Evolutionary conservation across 768 basidiomycete genomes (phyloP).

Genomic region (Mycena leptocephala): DNA sequence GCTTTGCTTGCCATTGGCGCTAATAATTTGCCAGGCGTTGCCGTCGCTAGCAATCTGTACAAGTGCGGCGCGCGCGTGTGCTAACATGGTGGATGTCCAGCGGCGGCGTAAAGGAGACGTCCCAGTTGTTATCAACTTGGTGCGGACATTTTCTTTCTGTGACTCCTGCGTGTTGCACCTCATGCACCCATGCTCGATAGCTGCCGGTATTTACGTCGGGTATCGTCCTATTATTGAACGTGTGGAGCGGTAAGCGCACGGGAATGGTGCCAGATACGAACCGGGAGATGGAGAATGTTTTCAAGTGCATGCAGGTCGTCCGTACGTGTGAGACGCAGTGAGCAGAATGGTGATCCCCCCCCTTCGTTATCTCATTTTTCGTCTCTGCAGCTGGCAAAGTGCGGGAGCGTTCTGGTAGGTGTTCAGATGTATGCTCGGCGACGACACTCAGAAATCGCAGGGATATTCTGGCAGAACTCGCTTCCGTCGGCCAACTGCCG

Average conservation of each 20-base stretch:
- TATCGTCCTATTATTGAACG: constrained; percentile 7
- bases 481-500: no score
- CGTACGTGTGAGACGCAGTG: constrained; percentile 16
- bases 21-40: no score
- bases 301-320: constrained; percentile 22
- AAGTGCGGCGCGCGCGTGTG: no score
- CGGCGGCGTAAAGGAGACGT: not conserved
- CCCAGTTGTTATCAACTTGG: not conserved
- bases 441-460: not conserved
- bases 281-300: constrained; percentile 22
- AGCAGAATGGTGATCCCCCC: constrained; percentile 67
- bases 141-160: not conserved
- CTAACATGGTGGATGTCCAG: constrained; percentile 69
- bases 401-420: no score
- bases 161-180: no score
- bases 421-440: no score
- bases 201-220: not conserved
- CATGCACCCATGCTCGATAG: not conserved
- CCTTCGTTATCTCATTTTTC: constrained; percentile 61
- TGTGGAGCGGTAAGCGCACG: no score
- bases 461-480: constrained; percentile 40
- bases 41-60: no score
- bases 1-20: not conserved
- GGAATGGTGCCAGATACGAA: not conserved
- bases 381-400: no score